Evolutionary conservation across 345 rosid genomes (phyloP).

Genomic region (Erodium maritimum): DNA sequence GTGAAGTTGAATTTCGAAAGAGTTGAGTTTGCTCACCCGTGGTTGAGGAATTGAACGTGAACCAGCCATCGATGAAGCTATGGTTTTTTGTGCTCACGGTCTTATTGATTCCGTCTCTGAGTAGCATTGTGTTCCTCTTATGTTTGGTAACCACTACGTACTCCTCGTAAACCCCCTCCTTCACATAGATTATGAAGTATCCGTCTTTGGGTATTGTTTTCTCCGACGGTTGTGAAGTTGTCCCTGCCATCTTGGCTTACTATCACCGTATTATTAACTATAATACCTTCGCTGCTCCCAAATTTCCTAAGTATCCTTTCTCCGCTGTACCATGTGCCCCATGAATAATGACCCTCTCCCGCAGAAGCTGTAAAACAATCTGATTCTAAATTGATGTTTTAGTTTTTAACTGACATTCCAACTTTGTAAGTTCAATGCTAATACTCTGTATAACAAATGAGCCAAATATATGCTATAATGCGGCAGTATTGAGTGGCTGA

Average conservation of each 20-base stretch:
- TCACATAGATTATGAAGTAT: slow-evolving; percentile 44
- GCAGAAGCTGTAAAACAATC: no score
- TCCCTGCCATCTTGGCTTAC: slow-evolving; percentile 32
- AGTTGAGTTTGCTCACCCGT: slow-evolving; percentile 34
- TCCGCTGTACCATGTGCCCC: slow-evolving; percentile 5
- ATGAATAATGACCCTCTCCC: no score
- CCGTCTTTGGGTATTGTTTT: slow-evolving; percentile 38
- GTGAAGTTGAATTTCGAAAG: no score
- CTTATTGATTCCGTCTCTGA: slow-evolving; percentile 56
- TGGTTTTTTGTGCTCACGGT: slow-evolving; percentile 47
- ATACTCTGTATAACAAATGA: no score
- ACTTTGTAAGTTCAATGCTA: no score
- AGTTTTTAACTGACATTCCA: no score
- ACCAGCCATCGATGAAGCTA: slow-evolving; percentile 55
- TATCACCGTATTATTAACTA: slow-evolving; percentile 23
- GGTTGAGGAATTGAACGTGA: slow-evolving; percentile 41
- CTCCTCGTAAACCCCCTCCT: slow-evolving; percentile 36
- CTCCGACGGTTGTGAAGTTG: slow-evolving; percentile 35
- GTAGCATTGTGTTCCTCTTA: slow-evolving; percentile 44
- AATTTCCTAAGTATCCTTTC: slow-evolving; percentile 25
- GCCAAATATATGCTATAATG: no score
- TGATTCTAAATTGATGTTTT: no score
- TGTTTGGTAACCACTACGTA: slow-evolving; percentile 31
- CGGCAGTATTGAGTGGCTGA: no score
- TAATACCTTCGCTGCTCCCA: slow-evolving; percentile 24